Conservation (phyloP, 1,284 basidiomycete species). For the Trichosporon sp. region DNA sequence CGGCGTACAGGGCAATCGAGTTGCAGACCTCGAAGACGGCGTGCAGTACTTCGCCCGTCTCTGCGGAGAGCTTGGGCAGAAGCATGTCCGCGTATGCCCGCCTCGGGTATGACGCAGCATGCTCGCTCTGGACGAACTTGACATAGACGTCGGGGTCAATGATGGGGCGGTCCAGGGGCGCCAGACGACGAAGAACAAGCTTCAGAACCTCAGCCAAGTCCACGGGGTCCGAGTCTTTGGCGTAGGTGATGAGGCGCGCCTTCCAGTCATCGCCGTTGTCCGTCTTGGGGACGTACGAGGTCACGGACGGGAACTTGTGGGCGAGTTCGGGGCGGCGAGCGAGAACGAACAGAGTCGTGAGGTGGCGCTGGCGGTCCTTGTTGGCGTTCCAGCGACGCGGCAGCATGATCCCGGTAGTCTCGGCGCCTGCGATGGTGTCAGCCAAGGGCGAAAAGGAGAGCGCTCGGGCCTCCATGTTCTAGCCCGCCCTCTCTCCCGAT, state of each 20-base stretch:
- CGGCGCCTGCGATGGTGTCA: conserved; percentile 22
- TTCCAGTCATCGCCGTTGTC: conserved; percentile 15
- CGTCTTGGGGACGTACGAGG: neutral
- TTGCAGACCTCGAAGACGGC: conserved; percentile 38
- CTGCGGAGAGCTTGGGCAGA: conserved; percentile 17
- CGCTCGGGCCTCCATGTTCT: neutral
- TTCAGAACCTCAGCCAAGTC: conserved; percentile 35
- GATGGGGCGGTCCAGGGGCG: conserved; percentile 7
- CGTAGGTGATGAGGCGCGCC: conserved; percentile 17
- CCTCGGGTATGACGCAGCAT: conserved; percentile 35
- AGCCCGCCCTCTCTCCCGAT: neutral
- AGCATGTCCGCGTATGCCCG: conserved; percentile 31
- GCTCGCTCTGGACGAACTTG: conserved; percentile 36
- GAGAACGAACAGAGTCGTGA: conserved; percentile 29
- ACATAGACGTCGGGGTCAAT: conserved; percentile 25
- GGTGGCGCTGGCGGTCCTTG: conserved; percentile 25
- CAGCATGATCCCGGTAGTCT: conserved; percentile 34
- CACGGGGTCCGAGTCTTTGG: conserved; percentile 23
- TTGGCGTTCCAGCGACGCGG: conserved; percentile 22
- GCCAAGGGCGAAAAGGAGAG: neutral
- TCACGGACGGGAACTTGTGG: conserved; percentile 28
- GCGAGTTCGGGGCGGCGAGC: conserved; percentile 24
- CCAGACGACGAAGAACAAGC: conserved; percentile 28
- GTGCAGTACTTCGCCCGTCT: conserved; percentile 21
- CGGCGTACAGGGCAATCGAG: conserved; percentile 31